Conservation (phyloP, 2,329 filamentous ascomycete genomes). For the Polychaeton citri region DNA sequence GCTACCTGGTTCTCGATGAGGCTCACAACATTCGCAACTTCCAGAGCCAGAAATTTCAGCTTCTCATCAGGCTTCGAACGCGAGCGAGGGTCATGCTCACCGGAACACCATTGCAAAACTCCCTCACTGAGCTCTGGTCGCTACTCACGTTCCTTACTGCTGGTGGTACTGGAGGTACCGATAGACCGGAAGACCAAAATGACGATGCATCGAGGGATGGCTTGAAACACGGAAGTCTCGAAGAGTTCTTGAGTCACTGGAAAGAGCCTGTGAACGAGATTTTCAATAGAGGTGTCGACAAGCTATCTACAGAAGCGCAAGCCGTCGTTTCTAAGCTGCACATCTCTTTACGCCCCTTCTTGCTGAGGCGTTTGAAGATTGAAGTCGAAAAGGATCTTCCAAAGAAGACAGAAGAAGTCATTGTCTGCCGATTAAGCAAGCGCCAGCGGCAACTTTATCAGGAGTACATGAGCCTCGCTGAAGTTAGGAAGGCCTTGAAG, state of each 20-base stretch:
- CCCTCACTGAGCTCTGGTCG: slow-evolving; percentile 92
- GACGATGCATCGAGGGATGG: slow-evolving; percentile 45
- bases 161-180: slow-evolving; percentile 27
- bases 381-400: slow-evolving; percentile 99
- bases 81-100: slow-evolving; percentile 76
- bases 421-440: slow-evolving; percentile 90
- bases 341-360: slow-evolving; percentile 81
- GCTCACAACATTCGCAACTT: slow-evolving; percentile 99
- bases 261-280: slow-evolving; percentile 93
- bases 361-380: slow-evolving; percentile 79
- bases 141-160: slow-evolving; percentile 94
- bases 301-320: slow-evolving; percentile 87
- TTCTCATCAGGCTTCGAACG: slow-evolving; percentile 85
- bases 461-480: slow-evolving; percentile 80
- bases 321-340: slow-evolving; percentile 88
- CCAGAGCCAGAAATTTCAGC: slow-evolving; percentile 94
- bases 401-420: slow-evolving; percentile 91
- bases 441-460: slow-evolving; percentile 92
- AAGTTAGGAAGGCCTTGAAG: slow-evolving; percentile 76
- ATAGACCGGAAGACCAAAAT: slow-evolving; percentile 43
- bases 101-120: slow-evolving; percentile 92
- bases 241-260: slow-evolving; percentile 94
- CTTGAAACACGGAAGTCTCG: slow-evolving; percentile 73
- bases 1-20: slow-evolving; percentile 96
- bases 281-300: slow-evolving; percentile 81